phyloP scores from a whole-genome alignment of 768 basidiomycete species.

The Leccinum variicolor region DNA sequence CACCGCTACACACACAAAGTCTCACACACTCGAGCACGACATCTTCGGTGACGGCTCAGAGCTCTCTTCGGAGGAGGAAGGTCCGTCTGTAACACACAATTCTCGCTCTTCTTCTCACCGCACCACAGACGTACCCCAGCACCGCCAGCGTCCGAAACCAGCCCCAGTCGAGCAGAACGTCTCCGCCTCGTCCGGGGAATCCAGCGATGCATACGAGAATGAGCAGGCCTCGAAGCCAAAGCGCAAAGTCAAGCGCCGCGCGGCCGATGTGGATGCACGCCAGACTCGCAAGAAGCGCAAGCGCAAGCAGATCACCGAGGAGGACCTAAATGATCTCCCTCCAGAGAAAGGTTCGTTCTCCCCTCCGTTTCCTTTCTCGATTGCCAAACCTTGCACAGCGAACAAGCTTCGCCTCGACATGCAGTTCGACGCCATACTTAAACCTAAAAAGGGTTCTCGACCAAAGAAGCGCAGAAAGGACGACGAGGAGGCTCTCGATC shows the following conservation, averaged over 20 bases:
- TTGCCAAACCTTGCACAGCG: constrained; percentile 41
- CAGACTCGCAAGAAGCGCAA: constrained; percentile 52
- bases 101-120: constrained; percentile 1
- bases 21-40: constrained; percentile 51
- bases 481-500: constrained; percentile 79
- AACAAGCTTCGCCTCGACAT: constrained; percentile 76
- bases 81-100: constrained; percentile 2
- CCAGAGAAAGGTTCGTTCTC: constrained; percentile 67
- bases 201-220: constrained; percentile 53
- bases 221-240: constrained; percentile 28
- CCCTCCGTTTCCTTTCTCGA: neutral
- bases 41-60: constrained; percentile 88
- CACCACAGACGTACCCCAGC: constrained; percentile 40
- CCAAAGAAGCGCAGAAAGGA: constrained; percentile 72
- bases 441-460: constrained; percentile 67
- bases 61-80: constrained; percentile 73
- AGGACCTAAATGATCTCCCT: constrained; percentile 64
- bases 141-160: constrained; percentile 35
- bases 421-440: constrained; percentile 84
- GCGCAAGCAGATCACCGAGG: constrained; percentile 56
- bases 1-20: neutral
- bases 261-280: constrained; percentile 40
- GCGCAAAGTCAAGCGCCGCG: constrained; percentile 34
- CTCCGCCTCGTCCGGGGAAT: constrained; percentile 38
- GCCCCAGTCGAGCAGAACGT: constrained; percentile 33